A percentile compares a stretch with the other conserved stretches of the same genome.
Evolutionary conservation across 495 filamentous ascomycete species (phyloP).

Genomic region (Trichocladium uniseriatum): DNA sequence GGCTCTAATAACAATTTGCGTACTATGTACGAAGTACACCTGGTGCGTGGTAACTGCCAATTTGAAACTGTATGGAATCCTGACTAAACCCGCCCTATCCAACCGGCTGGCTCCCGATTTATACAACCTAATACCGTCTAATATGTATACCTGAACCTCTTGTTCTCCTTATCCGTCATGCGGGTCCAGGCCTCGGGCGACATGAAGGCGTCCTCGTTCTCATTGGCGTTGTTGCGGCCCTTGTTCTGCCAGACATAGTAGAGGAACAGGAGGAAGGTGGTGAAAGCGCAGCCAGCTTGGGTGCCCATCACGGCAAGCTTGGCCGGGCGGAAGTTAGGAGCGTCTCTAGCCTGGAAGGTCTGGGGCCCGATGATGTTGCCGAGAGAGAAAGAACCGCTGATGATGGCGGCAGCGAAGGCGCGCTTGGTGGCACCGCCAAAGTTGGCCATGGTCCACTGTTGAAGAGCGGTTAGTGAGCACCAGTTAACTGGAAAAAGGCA

Average conservation of each 20-base stretch:
- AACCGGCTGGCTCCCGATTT: too few relatives aligned
- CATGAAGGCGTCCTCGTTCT: conserved; percentile 24
- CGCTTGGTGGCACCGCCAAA: conserved; percentile 32
- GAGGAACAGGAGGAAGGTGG: conserved; percentile 24
- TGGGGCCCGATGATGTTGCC: conserved; percentile 63
- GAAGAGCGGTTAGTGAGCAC: too few relatives aligned
- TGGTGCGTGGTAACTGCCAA: too few relatives aligned
- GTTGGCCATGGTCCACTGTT: conserved; percentile 31
- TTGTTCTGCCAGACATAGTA: conserved; percentile 35
- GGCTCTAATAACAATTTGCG: too few relatives aligned
- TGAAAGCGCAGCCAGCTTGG: conserved; percentile 26
- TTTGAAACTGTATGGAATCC: too few relatives aligned
- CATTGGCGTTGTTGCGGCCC: conserved; percentile 17
- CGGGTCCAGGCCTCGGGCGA: conserved; percentile 26
- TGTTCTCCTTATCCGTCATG: conserved; percentile 34
- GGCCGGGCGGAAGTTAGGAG: conserved; percentile 51
- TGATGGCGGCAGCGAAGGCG: conserved; percentile 39
- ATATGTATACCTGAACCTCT: conserved; percentile 30
- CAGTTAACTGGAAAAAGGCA: background rate
- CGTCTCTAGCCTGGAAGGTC: conserved; percentile 52
- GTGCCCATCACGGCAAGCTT: conserved; percentile 48
- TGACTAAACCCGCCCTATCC: too few relatives aligned
- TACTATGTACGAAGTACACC: too few relatives aligned
- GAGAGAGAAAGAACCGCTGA: conserved; percentile 50
- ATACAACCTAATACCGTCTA: background rate